Base-by-base conservation (phyloP, 352 stramenopile genomes). In the Blastocystis hominis region DNA sequence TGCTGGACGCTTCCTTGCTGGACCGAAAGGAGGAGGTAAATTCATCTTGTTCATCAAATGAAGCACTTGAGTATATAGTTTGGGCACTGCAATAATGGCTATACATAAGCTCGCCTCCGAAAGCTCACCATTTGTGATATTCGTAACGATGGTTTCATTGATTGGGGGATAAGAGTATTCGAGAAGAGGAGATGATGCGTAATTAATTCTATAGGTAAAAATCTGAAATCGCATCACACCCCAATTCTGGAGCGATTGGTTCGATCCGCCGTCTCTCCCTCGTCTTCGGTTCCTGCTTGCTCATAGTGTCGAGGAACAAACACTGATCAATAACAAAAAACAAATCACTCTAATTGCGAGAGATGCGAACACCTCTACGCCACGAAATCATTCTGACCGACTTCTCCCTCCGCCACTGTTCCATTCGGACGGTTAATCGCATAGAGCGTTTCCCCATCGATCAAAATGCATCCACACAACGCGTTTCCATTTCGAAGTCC, bases 31-130 rank as follows among this genome's bases (percentile, higher is more conserved):
- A 40, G 90, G 89, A 59, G 93, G 93, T 20, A 95, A 70, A 77
- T 95, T 94, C 93, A 95, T 95, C 86, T 95, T 95, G 89, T 95
- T 95, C 93, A 95, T 95, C 34, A 95, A 89, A 89, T 95, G 93
- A 50, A 95, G 92, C 63, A 95, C 93, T 91, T 95, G 93, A 13
- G 91, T 95, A 90, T 95, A 95, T 78, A 95, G 93, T 66, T 93
- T 92, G 4, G 93, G 93, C 15, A 95, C 88, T 9, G 92, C 93
- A 36, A 95, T 93, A 40, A 95, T 88, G 6, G 93, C 93, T 95
- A 76, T 4, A n/a, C 20, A 61, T 34, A 50, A 53, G n/a, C 9
- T 13, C 6, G 9, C 5, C 24, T 20, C 55, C 53, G 13, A 64
- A 15, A 0, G 38, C 79, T 6, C 72, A 95, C 93, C 93, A 68